phyloP scores from a whole-genome alignment of 257 asterid genomes.

The Nemophila menziesii region DNA sequence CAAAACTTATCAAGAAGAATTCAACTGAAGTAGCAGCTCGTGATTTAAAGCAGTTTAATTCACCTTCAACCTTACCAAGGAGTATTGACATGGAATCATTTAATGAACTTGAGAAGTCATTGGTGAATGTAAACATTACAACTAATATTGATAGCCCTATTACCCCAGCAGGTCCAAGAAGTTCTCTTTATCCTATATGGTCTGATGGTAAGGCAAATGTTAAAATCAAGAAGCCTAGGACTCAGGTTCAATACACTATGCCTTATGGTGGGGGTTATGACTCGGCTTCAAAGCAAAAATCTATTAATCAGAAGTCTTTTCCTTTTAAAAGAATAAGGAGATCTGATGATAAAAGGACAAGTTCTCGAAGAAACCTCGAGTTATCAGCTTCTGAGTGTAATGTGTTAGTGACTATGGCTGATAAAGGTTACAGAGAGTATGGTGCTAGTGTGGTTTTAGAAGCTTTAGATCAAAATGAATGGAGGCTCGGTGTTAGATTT shows the following conservation, averaged over 20 bases:
- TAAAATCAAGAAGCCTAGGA: conserved; percentile 90
- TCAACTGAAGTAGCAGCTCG: conserved; percentile 13
- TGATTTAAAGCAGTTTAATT: conserved; percentile 20
- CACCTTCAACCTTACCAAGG: conserved; percentile 21
- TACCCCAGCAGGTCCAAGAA: conserved; percentile 25
- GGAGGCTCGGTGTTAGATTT: conserved; percentile 68
- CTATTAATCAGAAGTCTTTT: conserved; percentile 38
- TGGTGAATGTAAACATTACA: conserved; percentile 25
- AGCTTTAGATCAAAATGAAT: conserved; percentile 69
- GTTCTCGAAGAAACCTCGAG: conserved; percentile 49
- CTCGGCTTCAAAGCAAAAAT: conserved; percentile 36
- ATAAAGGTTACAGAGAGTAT: conserved; percentile 89
- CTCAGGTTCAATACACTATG: conserved; percentile 77
- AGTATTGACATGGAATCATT: conserved; percentile 45
- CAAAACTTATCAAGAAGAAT: conserved; percentile 13
- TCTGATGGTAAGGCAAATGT: conserved; percentile 44
- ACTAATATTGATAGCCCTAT: conserved; percentile 31
- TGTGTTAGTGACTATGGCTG: conserved; percentile 58
- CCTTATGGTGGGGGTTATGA: conserved; percentile 61
- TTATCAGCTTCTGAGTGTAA: conserved; percentile 52
- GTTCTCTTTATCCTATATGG: conserved; percentile 44
- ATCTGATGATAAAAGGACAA: conserved; percentile 71
- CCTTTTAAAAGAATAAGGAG: conserved; percentile 80
- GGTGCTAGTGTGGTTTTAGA: conserved; percentile 71
- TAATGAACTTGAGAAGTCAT: conserved; percentile 28